Conservation (phyloP, 495 filamentous ascomycete species). For the Neurospora terricola region DNA sequence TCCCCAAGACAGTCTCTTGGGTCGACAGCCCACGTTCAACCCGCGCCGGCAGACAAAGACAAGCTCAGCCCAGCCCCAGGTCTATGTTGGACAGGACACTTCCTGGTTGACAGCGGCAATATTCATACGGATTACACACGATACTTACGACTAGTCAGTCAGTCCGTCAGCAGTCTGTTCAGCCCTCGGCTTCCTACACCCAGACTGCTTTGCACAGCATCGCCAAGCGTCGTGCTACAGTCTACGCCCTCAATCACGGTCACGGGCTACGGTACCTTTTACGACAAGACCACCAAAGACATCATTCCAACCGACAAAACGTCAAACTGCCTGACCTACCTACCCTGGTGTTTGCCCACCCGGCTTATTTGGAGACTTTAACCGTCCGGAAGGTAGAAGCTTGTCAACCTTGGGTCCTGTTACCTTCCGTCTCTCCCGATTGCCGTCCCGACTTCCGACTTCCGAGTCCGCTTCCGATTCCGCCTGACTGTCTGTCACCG, state of each 20-base stretch:
- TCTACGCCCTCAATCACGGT: background rate
- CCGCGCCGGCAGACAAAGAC: background rate
- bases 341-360: background rate
- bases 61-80: background rate
- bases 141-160: background rate
- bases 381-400: background rate
- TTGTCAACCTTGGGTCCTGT: background rate
- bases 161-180: background rate
- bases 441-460: background rate
- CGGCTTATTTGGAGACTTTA: background rate
- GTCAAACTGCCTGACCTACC: background rate
- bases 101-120: background rate
- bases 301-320: background rate
- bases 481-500: background rate
- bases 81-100: slow-evolving; percentile 14
- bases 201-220: background rate
- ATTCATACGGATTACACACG: background rate
- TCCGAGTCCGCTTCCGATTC: background rate
- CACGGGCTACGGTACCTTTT: background rate
- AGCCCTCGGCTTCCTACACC: background rate
- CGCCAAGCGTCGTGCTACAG: background rate
- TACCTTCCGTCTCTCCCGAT: background rate
- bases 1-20: slow-evolving; percentile 17
- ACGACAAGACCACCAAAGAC: background rate
- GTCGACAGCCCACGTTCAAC: background rate